Base-by-base conservation (phyloP, 768 basidiomycete species). In the Amanita exitialis region DNA sequence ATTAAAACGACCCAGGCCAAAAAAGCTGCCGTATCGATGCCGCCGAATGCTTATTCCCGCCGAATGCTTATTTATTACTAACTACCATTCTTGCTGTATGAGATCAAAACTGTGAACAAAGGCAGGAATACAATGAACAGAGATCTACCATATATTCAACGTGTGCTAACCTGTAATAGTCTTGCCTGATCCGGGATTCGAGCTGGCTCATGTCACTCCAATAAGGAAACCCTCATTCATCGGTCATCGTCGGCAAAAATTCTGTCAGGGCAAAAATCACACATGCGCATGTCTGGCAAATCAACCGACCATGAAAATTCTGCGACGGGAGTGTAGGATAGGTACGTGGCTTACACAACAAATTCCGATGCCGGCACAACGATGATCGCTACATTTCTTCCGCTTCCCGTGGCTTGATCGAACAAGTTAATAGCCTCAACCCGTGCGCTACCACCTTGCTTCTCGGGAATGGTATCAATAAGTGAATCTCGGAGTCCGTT, bases 371-470 rank as follows among this genome's bases (percentile, higher is more conserved):
- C 53, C 53, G 75, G 71, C 32, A 64, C 66, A 46, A 83, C 65
- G 30, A 80, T 76, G 45, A 87, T 67, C 6, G 78, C 84, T 50
- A 85, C 68, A 62, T 88, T 89, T 58, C 86, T 67, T 43, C 80
- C 84, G 61, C 86, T 89, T 39, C 83, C 86, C 2, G 74, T 75
- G 4, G 69, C 68, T 62, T 88, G 86, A 58, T 87, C 82, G 53
- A 90, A 89, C 37, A 90, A 59, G 61, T 85, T 87, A 2, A 86
- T 69, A 18, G 78, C 57, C 27, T 73, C 67, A 16, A 77, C 70
- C 2, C 56, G 35, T 53, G 52, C 32, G 5, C 34, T 27, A 53
- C n/a, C 20, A 30, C 45, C 34, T 51, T 44, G 49, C 49, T 44
- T 46, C 23, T 41, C 44, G 44, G 51, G 23, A 38, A 36, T 47